A percentile compares a stretch with the other conserved stretches of the same genome.
phyloP scores from a whole-genome alignment of 140 eudicot species.

The Bidens hawaiensis region DNA sequence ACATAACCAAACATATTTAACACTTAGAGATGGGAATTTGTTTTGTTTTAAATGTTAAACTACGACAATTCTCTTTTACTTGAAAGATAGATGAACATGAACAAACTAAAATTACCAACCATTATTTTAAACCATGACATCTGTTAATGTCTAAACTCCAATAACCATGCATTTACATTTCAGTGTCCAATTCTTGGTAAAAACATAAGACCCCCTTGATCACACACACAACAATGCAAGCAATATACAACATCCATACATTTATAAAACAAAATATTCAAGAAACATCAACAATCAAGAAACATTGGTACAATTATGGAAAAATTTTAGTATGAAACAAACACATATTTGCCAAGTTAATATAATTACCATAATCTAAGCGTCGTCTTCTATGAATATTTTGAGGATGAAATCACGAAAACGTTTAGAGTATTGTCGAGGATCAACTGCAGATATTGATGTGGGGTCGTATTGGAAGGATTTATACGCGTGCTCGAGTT shows the following conservation, averaged over 20 bases:
- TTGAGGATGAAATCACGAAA: constrained; percentile 81
- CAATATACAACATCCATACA: constrained; percentile 4
- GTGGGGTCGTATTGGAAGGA: constrained; percentile 86
- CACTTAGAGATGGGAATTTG: too few species aligned
- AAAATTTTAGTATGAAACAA: neutral
- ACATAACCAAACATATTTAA: too few species aligned
- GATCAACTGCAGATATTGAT: constrained; percentile 91
- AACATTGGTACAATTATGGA: neutral
- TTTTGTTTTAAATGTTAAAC: too few species aligned
- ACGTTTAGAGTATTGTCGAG: constrained; percentile 72
- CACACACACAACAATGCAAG: neutral
- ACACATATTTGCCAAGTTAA: constrained; percentile 11
- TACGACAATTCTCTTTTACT: too few species aligned
- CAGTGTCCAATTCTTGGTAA: neutral
- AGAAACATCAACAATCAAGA: neutral
- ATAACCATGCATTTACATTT: neutral
- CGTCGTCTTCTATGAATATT: constrained; percentile 71
- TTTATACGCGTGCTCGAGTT: constrained; percentile 94
- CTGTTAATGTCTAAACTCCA: neutral
- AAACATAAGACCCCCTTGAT: neutral
- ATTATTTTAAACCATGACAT: too few species aligned
- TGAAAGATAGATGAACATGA: too few species aligned
- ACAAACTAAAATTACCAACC: too few species aligned
- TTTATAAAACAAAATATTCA: neutral
- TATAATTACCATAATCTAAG: constrained; percentile 17